phyloP scores from a whole-genome alignment of 139 green algal species.

The Tetraselmis chui region DNA sequence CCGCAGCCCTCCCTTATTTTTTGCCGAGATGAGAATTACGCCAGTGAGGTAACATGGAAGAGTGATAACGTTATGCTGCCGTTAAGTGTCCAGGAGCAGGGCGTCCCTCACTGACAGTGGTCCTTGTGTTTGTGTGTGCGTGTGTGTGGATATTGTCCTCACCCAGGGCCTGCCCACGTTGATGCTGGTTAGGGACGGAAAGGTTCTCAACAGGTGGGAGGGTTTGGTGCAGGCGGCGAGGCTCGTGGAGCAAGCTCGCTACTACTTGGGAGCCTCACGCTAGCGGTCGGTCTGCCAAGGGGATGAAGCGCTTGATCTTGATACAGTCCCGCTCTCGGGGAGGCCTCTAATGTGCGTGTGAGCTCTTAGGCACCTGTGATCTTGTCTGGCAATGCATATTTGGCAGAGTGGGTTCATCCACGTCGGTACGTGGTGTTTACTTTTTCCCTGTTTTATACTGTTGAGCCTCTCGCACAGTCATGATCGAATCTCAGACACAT shows the following conservation, averaged over 20 bases:
- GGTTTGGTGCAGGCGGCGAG: constrained; percentile 24
- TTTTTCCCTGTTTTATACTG: too few species aligned
- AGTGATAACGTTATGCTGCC: background rate
- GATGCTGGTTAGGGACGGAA: constrained; percentile 56
- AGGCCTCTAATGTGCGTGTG: too few species aligned
- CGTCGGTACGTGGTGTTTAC: too few species aligned
- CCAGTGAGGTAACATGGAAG: background rate
- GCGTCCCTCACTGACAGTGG: background rate
- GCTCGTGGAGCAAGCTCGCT: constrained; percentile 10
- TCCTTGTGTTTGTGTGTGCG: background rate
- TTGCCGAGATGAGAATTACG: background rate
- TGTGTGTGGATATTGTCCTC: background rate
- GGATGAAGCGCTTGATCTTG: too few species aligned
- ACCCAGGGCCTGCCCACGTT: constrained; percentile 60
- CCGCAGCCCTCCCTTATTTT: background rate
- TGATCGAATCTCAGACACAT: too few species aligned
- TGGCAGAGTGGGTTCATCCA: too few species aligned
- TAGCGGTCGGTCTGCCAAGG: too few species aligned
- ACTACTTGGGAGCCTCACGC: background rate
- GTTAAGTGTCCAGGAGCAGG: background rate
- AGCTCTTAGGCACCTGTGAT: too few species aligned
- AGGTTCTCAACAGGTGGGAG: constrained; percentile 53
- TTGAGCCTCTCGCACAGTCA: too few species aligned
- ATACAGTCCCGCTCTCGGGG: too few species aligned
- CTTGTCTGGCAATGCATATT: too few species aligned